A percentile compares a stretch with the other conserved stretches of the same genome.
Conservation (phyloP, 1,139 yeast species). For the Taphrina wiesneri region DNA sequence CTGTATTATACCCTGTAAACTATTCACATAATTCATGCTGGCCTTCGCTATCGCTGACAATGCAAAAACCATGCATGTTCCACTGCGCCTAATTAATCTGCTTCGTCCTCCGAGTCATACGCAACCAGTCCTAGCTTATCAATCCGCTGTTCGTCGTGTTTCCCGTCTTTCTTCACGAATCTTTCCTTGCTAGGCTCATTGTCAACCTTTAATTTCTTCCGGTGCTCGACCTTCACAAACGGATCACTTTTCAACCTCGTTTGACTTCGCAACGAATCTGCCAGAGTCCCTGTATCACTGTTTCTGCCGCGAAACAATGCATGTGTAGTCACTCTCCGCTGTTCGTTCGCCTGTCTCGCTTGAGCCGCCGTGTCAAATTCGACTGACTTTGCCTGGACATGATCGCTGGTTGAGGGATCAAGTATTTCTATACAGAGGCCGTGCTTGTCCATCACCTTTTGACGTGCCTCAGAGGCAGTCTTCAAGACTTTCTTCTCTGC, state of each 20-base stretch:
- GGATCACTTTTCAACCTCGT: background rate
- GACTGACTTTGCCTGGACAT: background rate
- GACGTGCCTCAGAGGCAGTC: background rate
- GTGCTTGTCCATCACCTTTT: background rate
- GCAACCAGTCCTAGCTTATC: background rate
- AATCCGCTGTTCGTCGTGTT: background rate
- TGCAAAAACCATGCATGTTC: background rate
- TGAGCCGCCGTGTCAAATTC: background rate
- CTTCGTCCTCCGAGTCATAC: background rate
- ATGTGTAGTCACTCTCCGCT: background rate
- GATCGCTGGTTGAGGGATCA: background rate
- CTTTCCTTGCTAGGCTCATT: background rate
- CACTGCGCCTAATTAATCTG: too few relatives aligned
- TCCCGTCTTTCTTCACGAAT: background rate
- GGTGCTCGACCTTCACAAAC: background rate
- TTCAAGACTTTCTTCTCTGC: constrained; percentile 26
- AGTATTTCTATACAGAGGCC: background rate
- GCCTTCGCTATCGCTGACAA: background rate
- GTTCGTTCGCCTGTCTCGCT: background rate
- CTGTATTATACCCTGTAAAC: too few relatives aligned
- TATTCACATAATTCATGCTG: too few relatives aligned
- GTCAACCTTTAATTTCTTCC: background rate
- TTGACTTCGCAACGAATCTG: background rate
- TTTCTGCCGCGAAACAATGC: background rate
- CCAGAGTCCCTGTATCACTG: background rate